These are phyloP conservation scores for Aspergillus affinis DNA, from an alignment of 495 filamentous ascomycete genomes.

Conservation along the genomic window DNA sequence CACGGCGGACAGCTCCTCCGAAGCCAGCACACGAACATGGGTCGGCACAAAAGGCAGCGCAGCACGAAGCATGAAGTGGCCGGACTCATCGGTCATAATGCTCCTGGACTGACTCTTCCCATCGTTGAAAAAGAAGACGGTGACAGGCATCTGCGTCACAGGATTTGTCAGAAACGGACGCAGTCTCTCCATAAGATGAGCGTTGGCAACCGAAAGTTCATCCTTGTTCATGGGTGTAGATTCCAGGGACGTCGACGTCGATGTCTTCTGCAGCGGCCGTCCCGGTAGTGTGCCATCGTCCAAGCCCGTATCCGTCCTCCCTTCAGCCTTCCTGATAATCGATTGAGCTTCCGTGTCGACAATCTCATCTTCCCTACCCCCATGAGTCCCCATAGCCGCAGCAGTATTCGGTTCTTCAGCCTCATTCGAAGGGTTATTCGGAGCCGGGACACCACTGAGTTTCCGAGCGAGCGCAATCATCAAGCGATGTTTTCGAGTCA, in stretches of 20 bases:
- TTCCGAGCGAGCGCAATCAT: slow-evolving; percentile 79
- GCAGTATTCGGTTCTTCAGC: slow-evolving; percentile 23
- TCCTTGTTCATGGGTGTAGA: slow-evolving; percentile 61
- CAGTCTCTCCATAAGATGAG: slow-evolving; percentile 80
- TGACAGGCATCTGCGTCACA: slow-evolving; percentile 69
- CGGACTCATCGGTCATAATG: slow-evolving; percentile 75
- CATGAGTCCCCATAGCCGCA: slow-evolving; percentile 17
- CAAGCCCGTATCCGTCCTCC: slow-evolving; percentile 60
- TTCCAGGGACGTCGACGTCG: slow-evolving; percentile 38
- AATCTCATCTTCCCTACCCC: slow-evolving; percentile 55
- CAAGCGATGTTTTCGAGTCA: slow-evolving; percentile 83
- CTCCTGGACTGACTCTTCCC: slow-evolving; percentile 73
- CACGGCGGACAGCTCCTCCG: slow-evolving; percentile 76
- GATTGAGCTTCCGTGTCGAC: slow-evolving; percentile 70
- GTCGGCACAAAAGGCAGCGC: slow-evolving; percentile 88
- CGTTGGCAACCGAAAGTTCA: slow-evolving; percentile 77
- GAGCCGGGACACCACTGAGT: slow-evolving; percentile 80
- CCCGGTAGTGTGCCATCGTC: slow-evolving; percentile 13
- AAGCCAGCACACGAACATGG: slow-evolving; percentile 81
- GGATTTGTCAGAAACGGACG: slow-evolving; percentile 87
- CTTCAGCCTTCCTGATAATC: slow-evolving; percentile 68
- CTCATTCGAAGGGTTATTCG: slow-evolving; percentile 35
- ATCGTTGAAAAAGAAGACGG: slow-evolving; percentile 90
- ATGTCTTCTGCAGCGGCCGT: slow-evolving; percentile 10
- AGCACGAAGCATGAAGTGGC: slow-evolving; percentile 78